These are phyloP conservation scores for Sphaerosporella brunnea DNA, from an alignment of 495 filamentous ascomycete genomes.

Conservation along the genomic window DNA sequence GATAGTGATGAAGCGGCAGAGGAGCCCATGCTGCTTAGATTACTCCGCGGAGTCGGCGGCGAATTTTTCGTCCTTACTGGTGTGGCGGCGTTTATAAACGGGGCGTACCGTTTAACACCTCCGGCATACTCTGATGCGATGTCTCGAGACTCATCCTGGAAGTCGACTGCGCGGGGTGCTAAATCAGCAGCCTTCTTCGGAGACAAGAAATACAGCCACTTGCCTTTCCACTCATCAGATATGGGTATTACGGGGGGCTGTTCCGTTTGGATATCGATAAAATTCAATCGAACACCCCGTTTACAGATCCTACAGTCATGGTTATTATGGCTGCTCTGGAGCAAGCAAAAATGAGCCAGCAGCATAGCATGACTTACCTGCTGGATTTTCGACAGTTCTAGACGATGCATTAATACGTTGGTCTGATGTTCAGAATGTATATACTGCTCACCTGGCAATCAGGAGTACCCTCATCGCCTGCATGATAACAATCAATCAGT, in stretches of 20 bases:
- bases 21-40: constrained; percentile 9
- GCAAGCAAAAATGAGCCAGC: too few relatives aligned
- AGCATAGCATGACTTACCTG: too few relatives aligned
- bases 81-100: constrained; percentile 28
- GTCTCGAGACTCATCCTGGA: constrained; percentile 74
- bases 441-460: too few relatives aligned
- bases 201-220: too few relatives aligned
- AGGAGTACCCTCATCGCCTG: constrained; percentile 69
- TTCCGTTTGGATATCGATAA: constrained; percentile 66
- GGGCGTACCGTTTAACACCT: constrained; percentile 56
- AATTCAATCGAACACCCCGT: constrained; percentile 76
- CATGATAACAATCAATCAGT: too few relatives aligned
- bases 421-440: too few relatives aligned
- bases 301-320: constrained; percentile 74
- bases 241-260: constrained; percentile 47
- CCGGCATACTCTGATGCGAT: constrained; percentile 88
- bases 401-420: too few relatives aligned
- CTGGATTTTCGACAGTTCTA: constrained; percentile 81
- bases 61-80: constrained; percentile 25
- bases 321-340: too few relatives aligned
- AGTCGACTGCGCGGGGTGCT: too few relatives aligned
- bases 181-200: too few relatives aligned
- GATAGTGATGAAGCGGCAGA: constrained; percentile 19
- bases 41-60: constrained; percentile 21
- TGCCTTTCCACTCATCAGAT: constrained; percentile 47